phyloP scores from a whole-genome alignment of 2,329 filamentous ascomycete genomes.

The Phaeomoniella chlamydospora region DNA sequence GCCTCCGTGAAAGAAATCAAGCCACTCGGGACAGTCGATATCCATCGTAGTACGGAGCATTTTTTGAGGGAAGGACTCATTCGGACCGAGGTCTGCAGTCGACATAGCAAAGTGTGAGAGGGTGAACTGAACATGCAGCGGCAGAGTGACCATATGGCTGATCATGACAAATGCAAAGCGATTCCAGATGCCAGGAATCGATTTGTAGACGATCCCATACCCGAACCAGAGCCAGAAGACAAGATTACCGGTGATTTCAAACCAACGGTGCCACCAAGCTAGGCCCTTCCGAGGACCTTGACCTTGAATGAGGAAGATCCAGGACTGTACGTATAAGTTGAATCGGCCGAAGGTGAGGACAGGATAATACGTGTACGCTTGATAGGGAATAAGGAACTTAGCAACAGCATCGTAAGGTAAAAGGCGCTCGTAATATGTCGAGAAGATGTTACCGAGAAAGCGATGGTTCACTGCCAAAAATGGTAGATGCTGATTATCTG shows the following conservation, averaged over 20 bases:
- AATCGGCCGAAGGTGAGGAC: conserved; percentile 70
- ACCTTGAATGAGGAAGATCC: conserved; percentile 58
- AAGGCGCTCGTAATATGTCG: conserved; percentile 68
- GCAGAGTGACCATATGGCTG: conserved; percentile 67
- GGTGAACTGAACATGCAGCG: conserved; percentile 79
- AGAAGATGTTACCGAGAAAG: conserved; percentile 57
- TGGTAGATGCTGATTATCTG: conserved; percentile 84
- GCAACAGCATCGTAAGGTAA: conserved; percentile 65
- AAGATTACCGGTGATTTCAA: conserved; percentile 61
- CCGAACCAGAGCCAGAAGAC: conserved; percentile 84
- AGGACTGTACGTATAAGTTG: conserved; percentile 73
- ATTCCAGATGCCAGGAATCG: conserved; percentile 53
- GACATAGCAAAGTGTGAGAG: conserved; percentile 91
- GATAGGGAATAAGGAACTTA: conserved; percentile 52
- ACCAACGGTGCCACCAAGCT: conserved; percentile 68
- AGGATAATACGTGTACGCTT: conserved; percentile 72
- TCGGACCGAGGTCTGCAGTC: conserved; percentile 67
- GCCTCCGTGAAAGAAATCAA: conserved; percentile 80
- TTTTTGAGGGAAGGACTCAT: conserved; percentile 78
- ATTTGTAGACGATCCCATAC: conserved; percentile 62
- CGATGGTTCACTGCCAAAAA: conserved; percentile 79
- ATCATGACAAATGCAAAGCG: conserved; percentile 64
- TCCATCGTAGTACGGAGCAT: conserved; percentile 93
- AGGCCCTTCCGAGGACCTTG: conserved; percentile 60
- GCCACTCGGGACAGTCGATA: conserved; percentile 73